A percentile compares a stretch with the other conserved stretches of the same genome.
These are phyloP conservation scores for Penicillium sp. DNA, from an alignment of 2,329 filamentous ascomycete genomes.

Conservation along the genomic window DNA sequence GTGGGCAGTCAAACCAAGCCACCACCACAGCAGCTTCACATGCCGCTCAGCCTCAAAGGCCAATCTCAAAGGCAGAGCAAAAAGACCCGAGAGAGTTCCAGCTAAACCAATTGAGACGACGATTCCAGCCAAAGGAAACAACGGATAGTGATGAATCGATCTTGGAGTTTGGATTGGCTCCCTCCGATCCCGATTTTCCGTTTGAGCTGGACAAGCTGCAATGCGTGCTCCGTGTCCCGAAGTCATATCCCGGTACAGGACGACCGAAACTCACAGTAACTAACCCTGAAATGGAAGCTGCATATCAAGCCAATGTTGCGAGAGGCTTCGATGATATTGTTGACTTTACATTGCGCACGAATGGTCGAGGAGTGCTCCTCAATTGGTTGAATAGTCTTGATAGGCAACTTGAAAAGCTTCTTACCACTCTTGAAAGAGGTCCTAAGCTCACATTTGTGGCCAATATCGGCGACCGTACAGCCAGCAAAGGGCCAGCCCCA, in stretches of 20 bases:
- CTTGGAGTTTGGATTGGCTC: slow-evolving; percentile 64
- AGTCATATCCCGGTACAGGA: slow-evolving; percentile 57
- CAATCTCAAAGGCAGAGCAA: slow-evolving; percentile 63
- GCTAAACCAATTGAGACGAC: slow-evolving; percentile 68
- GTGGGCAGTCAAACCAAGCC: slow-evolving; percentile 33
- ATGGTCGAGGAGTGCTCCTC: slow-evolving; percentile 56
- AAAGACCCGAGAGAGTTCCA: slow-evolving; percentile 73
- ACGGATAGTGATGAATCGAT: slow-evolving; percentile 53
- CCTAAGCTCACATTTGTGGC: slow-evolving; percentile 70
- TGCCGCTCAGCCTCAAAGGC: slow-evolving; percentile 54
- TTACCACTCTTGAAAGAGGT: slow-evolving; percentile 68
- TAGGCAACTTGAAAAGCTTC: slow-evolving; percentile 67
- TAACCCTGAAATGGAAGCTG: slow-evolving; percentile 70
- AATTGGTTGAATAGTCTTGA: slow-evolving; percentile 69
- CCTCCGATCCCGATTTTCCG: slow-evolving; percentile 81
- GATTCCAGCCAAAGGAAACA: slow-evolving; percentile 58
- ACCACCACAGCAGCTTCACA: slow-evolving; percentile 44
- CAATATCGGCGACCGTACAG: slow-evolving; percentile 48
- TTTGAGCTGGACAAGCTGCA: slow-evolving; percentile 71
- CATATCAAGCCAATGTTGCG: slow-evolving; percentile 75
- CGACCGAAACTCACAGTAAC: slow-evolving; percentile 62
- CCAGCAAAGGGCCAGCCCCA: slow-evolving; percentile 29
- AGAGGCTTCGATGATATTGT: slow-evolving; percentile 69
- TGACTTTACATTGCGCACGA: slow-evolving; percentile 49
- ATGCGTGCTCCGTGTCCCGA: slow-evolving; percentile 67